Conservation (phyloP, 805 yeast genomes). For the Wickerhamiella spandovensis region DNA sequence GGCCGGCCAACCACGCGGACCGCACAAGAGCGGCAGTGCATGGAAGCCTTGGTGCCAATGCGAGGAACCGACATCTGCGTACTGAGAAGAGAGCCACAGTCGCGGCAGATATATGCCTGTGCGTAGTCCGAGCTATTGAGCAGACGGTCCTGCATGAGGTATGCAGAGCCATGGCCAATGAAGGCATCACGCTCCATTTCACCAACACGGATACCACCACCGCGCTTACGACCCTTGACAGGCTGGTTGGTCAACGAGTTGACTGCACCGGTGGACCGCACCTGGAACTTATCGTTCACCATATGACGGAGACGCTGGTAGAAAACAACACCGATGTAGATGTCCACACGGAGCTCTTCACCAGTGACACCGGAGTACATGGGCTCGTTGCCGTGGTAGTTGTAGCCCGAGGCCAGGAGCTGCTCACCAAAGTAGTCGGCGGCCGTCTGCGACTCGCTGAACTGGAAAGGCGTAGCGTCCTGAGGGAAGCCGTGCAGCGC, state of each 20-base stretch:
- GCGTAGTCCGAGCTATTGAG: conserved; percentile 93
- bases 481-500: conserved; percentile 96
- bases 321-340: conserved; percentile 92
- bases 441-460: conserved; percentile 84
- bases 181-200: conserved; percentile 99
- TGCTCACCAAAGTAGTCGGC: conserved; percentile 97
- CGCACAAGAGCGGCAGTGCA: conserved; percentile 89
- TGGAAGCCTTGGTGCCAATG: conserved; percentile 63
- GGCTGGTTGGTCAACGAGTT: conserved; percentile 97
- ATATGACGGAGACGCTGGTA: conserved; percentile 97
- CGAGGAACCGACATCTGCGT: conserved; percentile 87
- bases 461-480: conserved; percentile 94
- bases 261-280: conserved; percentile 97
- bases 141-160: conserved; percentile 83
- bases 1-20: conserved; percentile 40
- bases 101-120: conserved; percentile 77
- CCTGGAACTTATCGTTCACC: conserved; percentile 99
- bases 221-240: conserved; percentile 96
- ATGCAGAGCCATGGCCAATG: conserved; percentile 97
- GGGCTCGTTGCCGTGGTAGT: conserved; percentile 97
- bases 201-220: conserved; percentile 99
- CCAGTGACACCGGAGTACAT: conserved; percentile 98
- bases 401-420: conserved; percentile 74
- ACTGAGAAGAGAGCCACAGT: conserved; percentile 83
- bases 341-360: conserved; percentile 91